Conservation (phyloP, 2,329 filamentous ascomycete genomes). For the Aspergillus sp. region DNA sequence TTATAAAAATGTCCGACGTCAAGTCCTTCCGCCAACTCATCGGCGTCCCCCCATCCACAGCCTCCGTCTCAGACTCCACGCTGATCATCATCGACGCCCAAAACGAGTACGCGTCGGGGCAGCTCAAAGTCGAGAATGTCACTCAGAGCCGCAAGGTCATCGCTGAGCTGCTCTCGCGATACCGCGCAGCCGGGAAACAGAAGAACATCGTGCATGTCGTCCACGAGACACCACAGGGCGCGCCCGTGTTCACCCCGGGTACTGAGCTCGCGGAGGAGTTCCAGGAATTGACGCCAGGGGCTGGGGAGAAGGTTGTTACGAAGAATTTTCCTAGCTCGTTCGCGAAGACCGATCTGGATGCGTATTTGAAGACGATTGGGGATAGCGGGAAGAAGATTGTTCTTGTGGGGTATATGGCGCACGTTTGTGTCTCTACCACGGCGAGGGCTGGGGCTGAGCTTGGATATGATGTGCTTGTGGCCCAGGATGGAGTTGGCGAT, state of each 20-base stretch:
- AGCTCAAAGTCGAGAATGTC: constrained; percentile 57
- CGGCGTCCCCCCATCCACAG: constrained; percentile 56
- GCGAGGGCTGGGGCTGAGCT: constrained; percentile 60
- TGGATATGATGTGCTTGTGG: constrained; percentile 64
- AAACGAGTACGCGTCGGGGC: constrained; percentile 62
- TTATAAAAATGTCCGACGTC: neutral
- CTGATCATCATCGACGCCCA: constrained; percentile 71
- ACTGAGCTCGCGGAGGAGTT: constrained; percentile 63
- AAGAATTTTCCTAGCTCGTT: constrained; percentile 63
- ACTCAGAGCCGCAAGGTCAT: constrained; percentile 57
- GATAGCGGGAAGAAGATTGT: constrained; percentile 36
- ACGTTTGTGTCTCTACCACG: constrained; percentile 65
- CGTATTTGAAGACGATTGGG: constrained; percentile 51
- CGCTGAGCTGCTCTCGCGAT: constrained; percentile 56
- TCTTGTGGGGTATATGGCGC: constrained; percentile 47
- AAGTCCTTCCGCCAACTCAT: constrained; percentile 53
- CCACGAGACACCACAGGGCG: constrained; percentile 59
- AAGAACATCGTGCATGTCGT: constrained; percentile 61
- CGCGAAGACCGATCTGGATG: constrained; percentile 59
- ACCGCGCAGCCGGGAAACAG: constrained; percentile 50
- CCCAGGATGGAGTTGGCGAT: constrained; percentile 64
- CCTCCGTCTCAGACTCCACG: constrained; percentile 57
- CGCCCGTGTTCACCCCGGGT: constrained; percentile 65
- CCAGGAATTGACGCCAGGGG: constrained; percentile 55
- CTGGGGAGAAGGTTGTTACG: constrained; percentile 56